Evolutionary conservation across 768 basidiomycete genomes (phyloP).

Genomic region (Mycena filopes): DNA sequence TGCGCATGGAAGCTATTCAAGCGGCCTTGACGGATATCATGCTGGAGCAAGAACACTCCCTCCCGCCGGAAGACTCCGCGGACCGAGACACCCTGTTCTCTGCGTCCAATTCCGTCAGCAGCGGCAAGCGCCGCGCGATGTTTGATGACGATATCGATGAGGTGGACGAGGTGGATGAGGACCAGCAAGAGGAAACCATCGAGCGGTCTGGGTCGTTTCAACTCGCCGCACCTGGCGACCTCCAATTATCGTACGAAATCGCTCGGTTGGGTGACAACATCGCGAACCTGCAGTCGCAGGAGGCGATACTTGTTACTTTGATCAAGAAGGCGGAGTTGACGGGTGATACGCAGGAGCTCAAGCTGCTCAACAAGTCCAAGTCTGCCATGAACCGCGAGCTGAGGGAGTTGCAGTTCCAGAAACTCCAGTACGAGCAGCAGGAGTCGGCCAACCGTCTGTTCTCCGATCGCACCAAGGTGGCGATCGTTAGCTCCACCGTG

Average conservation of each 20-base stretch:
- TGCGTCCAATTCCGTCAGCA: conserved; percentile 11
- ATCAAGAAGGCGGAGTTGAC: conserved; percentile 96
- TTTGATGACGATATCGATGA: conserved; percentile 61
- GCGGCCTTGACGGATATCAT: conserved; percentile 97
- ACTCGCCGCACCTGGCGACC: conserved; percentile 88
- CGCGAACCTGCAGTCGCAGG: conserved; percentile 80
- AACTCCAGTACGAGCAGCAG: conserved; percentile 93
- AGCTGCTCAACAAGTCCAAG: conserved; percentile 84
- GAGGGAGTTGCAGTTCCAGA: conserved; percentile 88
- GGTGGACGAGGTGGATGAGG: conserved; percentile 57
- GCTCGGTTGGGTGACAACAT: conserved; percentile 81
- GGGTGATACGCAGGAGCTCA: conserved; percentile 88
- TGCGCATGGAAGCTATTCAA: conserved; percentile 95
- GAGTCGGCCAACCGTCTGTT: conserved; percentile 90
- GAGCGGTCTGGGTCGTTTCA: conserved; percentile 67
- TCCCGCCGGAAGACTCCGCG: conserved; percentile 16
- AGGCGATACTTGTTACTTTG: conserved; percentile 83
- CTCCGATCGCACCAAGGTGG: conserved; percentile 85
- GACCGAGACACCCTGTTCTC: conserved; percentile 32
- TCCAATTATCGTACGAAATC: conserved; percentile 90
- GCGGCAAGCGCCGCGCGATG: conserved; percentile 42
- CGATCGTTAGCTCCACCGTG: conserved; percentile 84
- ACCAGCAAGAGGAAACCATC: conserved; percentile 55
- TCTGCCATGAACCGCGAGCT: conserved; percentile 85
- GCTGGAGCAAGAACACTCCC: conserved; percentile 67